Evolutionary conservation across 164 flowering plant genomes (phyloP).

Genomic region (Platanus orientalis): DNA sequence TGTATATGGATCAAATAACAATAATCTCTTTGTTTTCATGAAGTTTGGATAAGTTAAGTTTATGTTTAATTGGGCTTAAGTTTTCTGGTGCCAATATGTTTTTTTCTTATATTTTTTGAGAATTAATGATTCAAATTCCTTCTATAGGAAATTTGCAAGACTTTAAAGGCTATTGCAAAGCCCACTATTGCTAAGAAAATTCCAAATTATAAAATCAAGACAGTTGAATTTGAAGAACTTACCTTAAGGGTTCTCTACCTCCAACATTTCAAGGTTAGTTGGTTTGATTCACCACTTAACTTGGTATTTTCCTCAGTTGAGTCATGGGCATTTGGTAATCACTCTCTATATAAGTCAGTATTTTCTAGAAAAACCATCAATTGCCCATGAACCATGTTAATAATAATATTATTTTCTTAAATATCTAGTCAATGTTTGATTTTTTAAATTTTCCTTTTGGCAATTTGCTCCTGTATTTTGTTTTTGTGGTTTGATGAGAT

Average conservation of each 20-base stretch:
- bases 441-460: no score
- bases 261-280: constrained; percentile 91
- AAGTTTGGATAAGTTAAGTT: constrained; percentile 81
- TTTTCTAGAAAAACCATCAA: no score
- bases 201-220: constrained; percentile 85
- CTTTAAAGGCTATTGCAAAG: constrained; percentile 64
- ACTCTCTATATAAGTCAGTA: no score
- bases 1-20: no score
- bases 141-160: constrained; percentile 85
- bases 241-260: constrained; percentile 82
- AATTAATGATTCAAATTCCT: constrained; percentile 4
- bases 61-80: not conserved
- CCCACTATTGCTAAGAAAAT: constrained; percentile 98
- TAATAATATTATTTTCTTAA: no score
- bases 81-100: not conserved
- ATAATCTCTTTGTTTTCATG: no score
- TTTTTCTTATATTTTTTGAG: not conserved
- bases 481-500: no score
- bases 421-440: no score
- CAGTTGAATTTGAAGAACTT: constrained; percentile 82
- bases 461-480: no score
- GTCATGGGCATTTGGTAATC: no score
- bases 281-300: not conserved
- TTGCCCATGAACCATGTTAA: no score
- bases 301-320: not conserved